phyloP scores from a whole-genome alignment of 2,329 filamentous ascomycete species.

The Venturia effusa region DNA sequence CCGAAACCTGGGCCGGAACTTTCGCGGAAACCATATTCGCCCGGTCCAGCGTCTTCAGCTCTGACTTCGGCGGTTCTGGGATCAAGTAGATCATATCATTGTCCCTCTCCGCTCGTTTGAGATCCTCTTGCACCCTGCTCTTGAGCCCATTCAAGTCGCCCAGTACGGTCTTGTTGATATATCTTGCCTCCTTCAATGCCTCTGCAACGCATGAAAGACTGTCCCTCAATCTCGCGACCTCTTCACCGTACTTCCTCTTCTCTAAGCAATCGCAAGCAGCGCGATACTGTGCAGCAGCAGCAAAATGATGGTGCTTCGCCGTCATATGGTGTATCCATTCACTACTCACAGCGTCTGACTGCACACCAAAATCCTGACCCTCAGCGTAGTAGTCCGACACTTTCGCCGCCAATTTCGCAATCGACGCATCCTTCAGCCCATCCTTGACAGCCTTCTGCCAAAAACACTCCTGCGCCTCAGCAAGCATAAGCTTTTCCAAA shows the following conservation, averaged over 20 bases:
- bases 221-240: slow-evolving; percentile 77
- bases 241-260: slow-evolving; percentile 89
- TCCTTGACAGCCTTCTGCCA: slow-evolving; percentile 97
- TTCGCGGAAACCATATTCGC: slow-evolving; percentile 79
- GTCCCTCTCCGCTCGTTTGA: slow-evolving; percentile 89
- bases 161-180: slow-evolving; percentile 70
- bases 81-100: slow-evolving; percentile 92
- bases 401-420: slow-evolving; percentile 80
- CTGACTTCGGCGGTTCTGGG: slow-evolving; percentile 75
- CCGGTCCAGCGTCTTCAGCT: slow-evolving; percentile 74
- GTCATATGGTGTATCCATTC: slow-evolving; percentile 98
- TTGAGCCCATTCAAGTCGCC: slow-evolving; percentile 78
- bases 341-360: slow-evolving; percentile 79
- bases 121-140: slow-evolving; percentile 68
- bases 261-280: slow-evolving; percentile 86
- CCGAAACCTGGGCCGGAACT: slow-evolving; percentile 69
- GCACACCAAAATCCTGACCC: slow-evolving; percentile 75
- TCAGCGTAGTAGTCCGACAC: slow-evolving; percentile 85
- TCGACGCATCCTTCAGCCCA: slow-evolving; percentile 80
- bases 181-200: slow-evolving; percentile 72
- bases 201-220: slow-evolving; percentile 75
- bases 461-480: slow-evolving; percentile 93
- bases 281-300: slow-evolving; percentile 85
- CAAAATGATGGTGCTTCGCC: slow-evolving; percentile 95
- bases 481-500: slow-evolving; percentile 71